Percentiles rank a stretch among this genome's conserved stretches.
Evolutionary conservation across 2,329 filamentous ascomycete species (phyloP).

Genomic region (Dryadomyces quercivorus): DNA sequence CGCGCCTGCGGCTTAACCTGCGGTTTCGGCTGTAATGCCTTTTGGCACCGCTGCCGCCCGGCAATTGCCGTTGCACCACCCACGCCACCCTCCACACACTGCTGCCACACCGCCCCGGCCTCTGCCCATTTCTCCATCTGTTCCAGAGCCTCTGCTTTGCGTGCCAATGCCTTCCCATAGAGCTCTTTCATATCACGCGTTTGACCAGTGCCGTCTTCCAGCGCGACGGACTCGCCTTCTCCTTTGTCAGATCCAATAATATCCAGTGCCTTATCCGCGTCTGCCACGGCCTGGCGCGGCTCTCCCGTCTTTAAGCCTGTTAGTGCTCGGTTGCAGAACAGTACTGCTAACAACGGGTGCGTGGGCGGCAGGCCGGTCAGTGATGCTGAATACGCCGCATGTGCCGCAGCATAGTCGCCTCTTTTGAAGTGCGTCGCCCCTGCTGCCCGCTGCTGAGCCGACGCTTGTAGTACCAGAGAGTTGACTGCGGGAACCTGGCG

Average conservation of each 20-base stretch:
- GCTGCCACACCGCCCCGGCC: conserved; percentile 67
- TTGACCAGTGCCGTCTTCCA: conserved; percentile 47
- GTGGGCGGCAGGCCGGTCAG: conserved; percentile 59
- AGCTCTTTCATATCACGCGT: conserved; percentile 83
- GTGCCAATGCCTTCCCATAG: conserved; percentile 83
- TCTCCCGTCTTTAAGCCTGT: conserved; percentile 87
- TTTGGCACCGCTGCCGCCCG: conserved; percentile 81
- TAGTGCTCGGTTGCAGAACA: conserved; percentile 82
- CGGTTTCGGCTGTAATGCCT: conserved; percentile 61
- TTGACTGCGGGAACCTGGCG: conserved; percentile 50
- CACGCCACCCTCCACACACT: conserved; percentile 71
- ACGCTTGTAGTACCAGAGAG: conserved; percentile 57
- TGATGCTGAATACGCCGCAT: conserved; percentile 69
- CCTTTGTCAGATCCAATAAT: conserved; percentile 73
- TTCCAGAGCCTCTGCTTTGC: conserved; percentile 91
- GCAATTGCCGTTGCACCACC: conserved; percentile 77
- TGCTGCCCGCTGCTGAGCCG: conserved; percentile 63
- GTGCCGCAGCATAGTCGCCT: conserved; percentile 81
- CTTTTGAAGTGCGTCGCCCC: conserved; percentile 88
- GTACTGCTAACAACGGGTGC: conserved; percentile 78
- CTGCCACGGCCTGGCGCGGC: conserved; percentile 72
- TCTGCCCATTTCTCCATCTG: conserved; percentile 91
- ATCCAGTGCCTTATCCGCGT: conserved; percentile 68
- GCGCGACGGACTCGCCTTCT: conserved; percentile 64
- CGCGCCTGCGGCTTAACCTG: conserved; percentile 20